A percentile compares a stretch with the other conserved stretches of the same genome.
phyloP scores from a whole-genome alignment of 106 monocot species.

The Dactylorhiza incarnata region DNA sequence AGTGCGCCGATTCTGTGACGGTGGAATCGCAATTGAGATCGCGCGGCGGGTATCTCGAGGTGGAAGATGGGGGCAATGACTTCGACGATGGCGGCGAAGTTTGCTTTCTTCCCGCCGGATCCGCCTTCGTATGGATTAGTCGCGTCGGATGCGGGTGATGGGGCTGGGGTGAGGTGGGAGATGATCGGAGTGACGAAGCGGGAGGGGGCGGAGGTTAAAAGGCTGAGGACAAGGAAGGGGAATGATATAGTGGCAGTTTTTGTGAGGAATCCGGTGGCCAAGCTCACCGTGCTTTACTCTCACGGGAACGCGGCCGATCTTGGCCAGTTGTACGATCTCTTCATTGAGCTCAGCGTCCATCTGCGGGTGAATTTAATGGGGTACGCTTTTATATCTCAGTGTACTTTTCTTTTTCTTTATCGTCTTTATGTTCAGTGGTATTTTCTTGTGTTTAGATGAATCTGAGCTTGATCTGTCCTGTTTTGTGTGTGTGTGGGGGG shows the following conservation, averaged over 20 bases:
- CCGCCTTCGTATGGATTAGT: conserved; percentile 51
- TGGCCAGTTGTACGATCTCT: conserved; percentile 68
- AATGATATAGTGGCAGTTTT: conserved; percentile 47
- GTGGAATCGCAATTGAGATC: not conserved
- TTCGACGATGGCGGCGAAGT: conserved; percentile 56
- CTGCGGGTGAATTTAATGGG: conserved; percentile 70
- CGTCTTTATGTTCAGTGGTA: not conserved
- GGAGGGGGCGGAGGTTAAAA: conserved; percentile 27
- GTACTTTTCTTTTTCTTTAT: not conserved
- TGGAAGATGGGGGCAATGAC: conserved; percentile 49
- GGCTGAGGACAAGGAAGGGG: conserved; percentile 32
- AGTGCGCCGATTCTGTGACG: not conserved
- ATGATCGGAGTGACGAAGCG: conserved; percentile 12
- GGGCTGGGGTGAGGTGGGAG: conserved; percentile 17
- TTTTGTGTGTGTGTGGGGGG: too few relatives aligned
- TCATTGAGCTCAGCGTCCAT: conserved; percentile 51
- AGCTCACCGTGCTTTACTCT: conserved; percentile 55
- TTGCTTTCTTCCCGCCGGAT: conserved; percentile 65
- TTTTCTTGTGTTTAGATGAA: not conserved
- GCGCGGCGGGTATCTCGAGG: not conserved
- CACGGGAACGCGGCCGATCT: conserved; percentile 70
- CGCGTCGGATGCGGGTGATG: not conserved
- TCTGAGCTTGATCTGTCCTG: not conserved
- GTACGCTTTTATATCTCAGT: conserved; percentile 16
- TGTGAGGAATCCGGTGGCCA: conserved; percentile 33